phyloP scores from a whole-genome alignment of 176 grass and related monocot species.

The Poa pratensis region DNA sequence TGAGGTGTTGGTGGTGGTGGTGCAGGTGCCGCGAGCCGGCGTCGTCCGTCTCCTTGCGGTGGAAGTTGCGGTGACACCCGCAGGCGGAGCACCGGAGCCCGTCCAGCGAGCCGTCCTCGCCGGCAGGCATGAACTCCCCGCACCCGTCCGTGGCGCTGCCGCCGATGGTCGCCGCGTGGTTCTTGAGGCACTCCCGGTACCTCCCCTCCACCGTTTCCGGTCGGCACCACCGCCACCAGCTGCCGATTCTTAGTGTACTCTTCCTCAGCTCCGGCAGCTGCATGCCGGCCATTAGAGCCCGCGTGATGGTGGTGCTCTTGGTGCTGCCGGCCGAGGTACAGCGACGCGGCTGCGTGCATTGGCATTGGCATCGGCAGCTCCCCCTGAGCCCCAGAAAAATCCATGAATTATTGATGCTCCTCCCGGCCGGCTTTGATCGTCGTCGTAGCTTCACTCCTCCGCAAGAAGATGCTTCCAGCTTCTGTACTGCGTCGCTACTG shows the following conservation, averaged over 20 bases:
- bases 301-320: conserved; percentile 46
- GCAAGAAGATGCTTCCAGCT: conserved; percentile 33
- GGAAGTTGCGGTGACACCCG: conserved; percentile 90
- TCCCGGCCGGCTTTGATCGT: not conserved
- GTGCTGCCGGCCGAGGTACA: conserved; percentile 68
- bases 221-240: conserved; percentile 9
- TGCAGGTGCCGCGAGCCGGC: not conserved
- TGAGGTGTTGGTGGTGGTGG: conserved; percentile 20
- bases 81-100: conserved; percentile 83
- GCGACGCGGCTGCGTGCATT: conserved; percentile 64
- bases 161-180: conserved; percentile 91
- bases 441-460: conserved; percentile 18
- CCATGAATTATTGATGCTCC: conserved; percentile 56
- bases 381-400: conserved; percentile 79
- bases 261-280: conserved; percentile 25
- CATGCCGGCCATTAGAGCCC: conserved; percentile 35
- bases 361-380: conserved; percentile 93
- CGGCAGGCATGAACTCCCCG: conserved; percentile 87
- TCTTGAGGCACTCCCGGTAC: conserved; percentile 52
- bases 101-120: conserved; percentile 67
- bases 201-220: not conserved
- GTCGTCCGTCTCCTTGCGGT: conserved; percentile 66
- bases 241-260: conserved; percentile 41
- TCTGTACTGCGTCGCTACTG: conserved; percentile 27
- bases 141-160: conserved; percentile 88